Evolutionary conservation across 306 rosid species (phyloP).

Genomic region (Dalbergia cochinchinensis): DNA sequence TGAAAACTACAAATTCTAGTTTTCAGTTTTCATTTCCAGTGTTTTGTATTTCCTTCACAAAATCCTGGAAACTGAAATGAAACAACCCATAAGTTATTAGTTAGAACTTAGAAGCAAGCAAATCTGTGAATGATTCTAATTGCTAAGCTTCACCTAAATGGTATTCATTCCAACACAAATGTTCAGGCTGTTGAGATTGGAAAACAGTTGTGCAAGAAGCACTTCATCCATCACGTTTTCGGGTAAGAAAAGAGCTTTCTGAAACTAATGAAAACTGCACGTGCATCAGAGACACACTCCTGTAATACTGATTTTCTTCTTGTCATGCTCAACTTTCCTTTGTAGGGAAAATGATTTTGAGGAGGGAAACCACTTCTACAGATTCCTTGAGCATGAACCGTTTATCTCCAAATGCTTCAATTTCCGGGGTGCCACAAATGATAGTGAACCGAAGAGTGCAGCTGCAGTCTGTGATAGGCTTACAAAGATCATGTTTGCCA

Average conservation of each 20-base stretch:
- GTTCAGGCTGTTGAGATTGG: constrained; percentile 89
- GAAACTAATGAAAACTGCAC: constrained; percentile 20
- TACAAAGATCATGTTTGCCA: constrained; percentile 86
- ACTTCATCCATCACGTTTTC: constrained; percentile 86
- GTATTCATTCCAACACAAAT: constrained; percentile 32
- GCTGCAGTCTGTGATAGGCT: constrained; percentile 64
- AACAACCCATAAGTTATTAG: too few species aligned
- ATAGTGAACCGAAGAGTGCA: constrained; percentile 74
- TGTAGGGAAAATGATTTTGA: constrained; percentile 81
- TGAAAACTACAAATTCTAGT: too few species aligned
- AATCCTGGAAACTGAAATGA: too few species aligned
- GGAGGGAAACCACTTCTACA: constrained; percentile 85
- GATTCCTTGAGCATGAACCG: constrained; percentile 91
- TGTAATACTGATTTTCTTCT: constrained; percentile 16
- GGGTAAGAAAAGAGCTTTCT: constrained; percentile 69
- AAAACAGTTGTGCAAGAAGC: constrained; percentile 72
- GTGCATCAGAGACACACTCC: too few species aligned
- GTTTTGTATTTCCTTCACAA: too few species aligned
- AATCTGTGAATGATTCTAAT: too few species aligned
- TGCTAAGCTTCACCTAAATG: not conserved
- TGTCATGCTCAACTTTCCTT: constrained; percentile 2
- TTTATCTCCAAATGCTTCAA: constrained; percentile 76
- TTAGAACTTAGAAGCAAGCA: too few species aligned
- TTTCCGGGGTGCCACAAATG: constrained; percentile 66
- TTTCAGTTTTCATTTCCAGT: too few species aligned